A percentile compares a stretch with the other conserved stretches of the same genome.
phyloP scores from a whole-genome alignment of 2,329 filamentous ascomycete species.

The Stachybotrys elegans region DNA sequence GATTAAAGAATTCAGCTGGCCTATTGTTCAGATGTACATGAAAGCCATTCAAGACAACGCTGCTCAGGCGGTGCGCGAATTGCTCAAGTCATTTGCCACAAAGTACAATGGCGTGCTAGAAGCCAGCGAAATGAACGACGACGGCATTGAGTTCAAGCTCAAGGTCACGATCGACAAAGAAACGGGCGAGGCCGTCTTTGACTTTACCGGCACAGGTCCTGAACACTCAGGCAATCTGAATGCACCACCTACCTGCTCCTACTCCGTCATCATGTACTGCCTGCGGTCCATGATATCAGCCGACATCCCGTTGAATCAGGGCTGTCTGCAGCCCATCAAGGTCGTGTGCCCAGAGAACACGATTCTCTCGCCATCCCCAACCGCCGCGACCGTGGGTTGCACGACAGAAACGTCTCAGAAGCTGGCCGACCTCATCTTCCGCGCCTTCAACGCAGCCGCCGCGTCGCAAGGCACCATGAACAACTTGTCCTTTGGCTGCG shows the following conservation, averaged over 20 bases:
- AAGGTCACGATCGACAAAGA: constrained; percentile 69
- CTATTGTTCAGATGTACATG: constrained; percentile 81
- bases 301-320: constrained; percentile 29
- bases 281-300: constrained; percentile 25
- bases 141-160: constrained; percentile 72
- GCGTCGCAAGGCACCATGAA: constrained; percentile 77
- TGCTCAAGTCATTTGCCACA: constrained; percentile 67
- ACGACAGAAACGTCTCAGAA: constrained; percentile 28
- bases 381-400: constrained; percentile 26
- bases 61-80: constrained; percentile 66
- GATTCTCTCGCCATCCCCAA: constrained; percentile 26
- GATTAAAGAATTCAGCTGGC: constrained; percentile 72
- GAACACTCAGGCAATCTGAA: constrained; percentile 25
- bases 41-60: constrained; percentile 76
- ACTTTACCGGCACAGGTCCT: constrained; percentile 23
- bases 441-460: constrained; percentile 69
- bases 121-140: constrained; percentile 80
- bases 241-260: constrained; percentile 20
- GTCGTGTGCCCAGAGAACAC: constrained; percentile 21
- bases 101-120: constrained; percentile 67
- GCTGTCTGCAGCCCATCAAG: constrained; percentile 43
- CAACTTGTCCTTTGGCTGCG: constrained; percentile 75
- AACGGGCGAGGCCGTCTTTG: constrained; percentile 70
- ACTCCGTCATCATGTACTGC: constrained; percentile 27
- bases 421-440: constrained; percentile 63